Evolutionary conservation across 2,329 filamentous ascomycete genomes (phyloP).

Genomic region (Penicillium decumbens): DNA sequence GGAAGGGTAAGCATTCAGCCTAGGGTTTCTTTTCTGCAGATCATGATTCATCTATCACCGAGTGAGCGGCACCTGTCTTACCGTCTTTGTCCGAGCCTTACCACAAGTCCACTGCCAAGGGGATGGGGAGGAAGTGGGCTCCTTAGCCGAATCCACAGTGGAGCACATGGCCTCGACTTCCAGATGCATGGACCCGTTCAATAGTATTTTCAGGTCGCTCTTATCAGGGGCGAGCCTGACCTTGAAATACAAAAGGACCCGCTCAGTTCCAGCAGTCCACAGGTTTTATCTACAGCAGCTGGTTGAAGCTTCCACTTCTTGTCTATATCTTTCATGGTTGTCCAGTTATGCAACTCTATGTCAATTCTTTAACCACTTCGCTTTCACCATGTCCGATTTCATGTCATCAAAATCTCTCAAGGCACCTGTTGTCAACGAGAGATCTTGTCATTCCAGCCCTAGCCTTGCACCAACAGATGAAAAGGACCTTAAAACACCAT

Average conservation of each 20-base stretch:
- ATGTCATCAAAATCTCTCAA: slow-evolving; percentile 12
- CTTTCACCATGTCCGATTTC: slow-evolving; percentile 10
- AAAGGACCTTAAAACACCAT: slow-evolving; percentile 11
- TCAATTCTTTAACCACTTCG: background rate
- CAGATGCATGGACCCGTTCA: slow-evolving; percentile 9
- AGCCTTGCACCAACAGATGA: slow-evolving; percentile 13
- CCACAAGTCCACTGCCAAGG: slow-evolving; percentile 14
- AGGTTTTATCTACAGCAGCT: background rate
- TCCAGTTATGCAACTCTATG: slow-evolving; percentile 4
- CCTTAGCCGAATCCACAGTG: slow-evolving; percentile 22
- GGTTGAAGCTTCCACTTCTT: background rate
- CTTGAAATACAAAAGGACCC: slow-evolving; percentile 17
- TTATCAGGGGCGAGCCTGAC: slow-evolving; percentile 12
- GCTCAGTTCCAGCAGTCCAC: slow-evolving; percentile 2
- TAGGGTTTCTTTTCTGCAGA: slow-evolving; percentile 4
- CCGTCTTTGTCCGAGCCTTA: slow-evolving; percentile 16
- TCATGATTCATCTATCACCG: slow-evolving; percentile 3
- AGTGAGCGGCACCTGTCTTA: slow-evolving; percentile 11
- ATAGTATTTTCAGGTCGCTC: slow-evolving; percentile 7
- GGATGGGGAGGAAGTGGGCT: slow-evolving; percentile 6
- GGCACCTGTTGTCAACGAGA: slow-evolving; percentile 6
- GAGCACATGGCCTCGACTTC: slow-evolving; percentile 19
- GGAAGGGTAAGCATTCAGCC: background rate
- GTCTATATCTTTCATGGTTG: slow-evolving; percentile 5
- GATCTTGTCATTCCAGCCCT: slow-evolving; percentile 13